Evolutionary conservation across 345 rosid species (phyloP), one percentile per base, ranked within the genome.

Genomic region (Brassica napus): DNA sequence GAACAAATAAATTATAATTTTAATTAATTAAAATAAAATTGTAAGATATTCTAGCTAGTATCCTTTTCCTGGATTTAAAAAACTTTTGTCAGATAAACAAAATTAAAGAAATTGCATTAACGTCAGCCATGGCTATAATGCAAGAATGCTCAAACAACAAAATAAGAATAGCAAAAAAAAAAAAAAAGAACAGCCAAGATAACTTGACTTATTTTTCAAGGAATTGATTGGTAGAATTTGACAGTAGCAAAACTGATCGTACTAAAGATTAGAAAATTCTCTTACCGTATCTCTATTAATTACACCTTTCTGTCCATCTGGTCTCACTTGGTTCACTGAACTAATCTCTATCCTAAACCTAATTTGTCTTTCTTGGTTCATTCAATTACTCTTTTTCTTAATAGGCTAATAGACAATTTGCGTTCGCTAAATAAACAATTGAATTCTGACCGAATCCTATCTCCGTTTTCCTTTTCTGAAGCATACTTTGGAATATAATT

Each of bases 221-320:
- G 30, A 58, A 21, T 1, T 58, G 30, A 58, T 58, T 21, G 30
- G 62, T 58, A 58, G 4, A 63, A 35, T 55, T 49, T 23, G 31
- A 4, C 11, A 23, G 14, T 18, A 49, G 47, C 4, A 16, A 60
- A 39, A 60, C 2, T 34, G 30, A 61, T 58, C 8, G 14, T 23
- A 58, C 30, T 24, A 18, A 2, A 42, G 4, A 42, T 11, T 42
- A 84, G 37, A 34, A 8, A 34, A 34, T 34, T 78, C 81, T 77
- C 70, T 69, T 44, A 69, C 21, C 82, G 64, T 85, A 78, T 82
- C 87, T 77, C 32, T 79, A 76, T 61, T 85, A 34, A 74, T 44
- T 49, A 42, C 69, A 63, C 3, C 5, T 26, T 42, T 63, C 69
- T 73, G 34, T 78, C 32, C 10, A 73, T 47, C 32, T 39, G 31